phyloP scores from a whole-genome alignment of 2,329 filamentous ascomycete genomes.

The Drechslerella coelobrocha region DNA sequence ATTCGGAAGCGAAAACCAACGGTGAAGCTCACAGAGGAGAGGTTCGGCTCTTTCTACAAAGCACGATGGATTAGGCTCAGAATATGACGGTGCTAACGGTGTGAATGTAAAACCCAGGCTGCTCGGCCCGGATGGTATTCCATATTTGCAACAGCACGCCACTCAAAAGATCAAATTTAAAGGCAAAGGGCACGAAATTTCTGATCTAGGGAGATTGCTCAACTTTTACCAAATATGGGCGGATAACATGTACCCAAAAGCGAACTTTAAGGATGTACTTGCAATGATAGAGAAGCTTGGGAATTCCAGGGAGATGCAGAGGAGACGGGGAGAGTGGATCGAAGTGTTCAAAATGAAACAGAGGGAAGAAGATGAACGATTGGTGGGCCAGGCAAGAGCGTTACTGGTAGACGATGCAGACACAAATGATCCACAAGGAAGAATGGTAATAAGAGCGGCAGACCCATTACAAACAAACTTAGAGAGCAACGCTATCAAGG shows the following conservation, averaged over 20 bases:
- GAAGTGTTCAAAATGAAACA: conserved; percentile 51
- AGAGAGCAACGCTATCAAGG: conserved; percentile 47
- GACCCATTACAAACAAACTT: conserved; percentile 56
- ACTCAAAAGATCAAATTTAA: conserved; percentile 77
- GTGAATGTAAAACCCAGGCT: conserved; percentile 64
- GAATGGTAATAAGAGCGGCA: conserved; percentile 58
- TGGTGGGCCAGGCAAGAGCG: conserved; percentile 27
- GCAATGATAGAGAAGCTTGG: conserved; percentile 91
- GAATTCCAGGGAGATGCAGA: conserved; percentile 73
- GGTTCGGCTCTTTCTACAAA: conserved; percentile 60
- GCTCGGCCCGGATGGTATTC: conserved; percentile 82
- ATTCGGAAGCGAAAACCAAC: conserved; percentile 78
- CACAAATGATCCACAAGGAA: conserved; percentile 46
- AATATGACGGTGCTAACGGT: neutral
- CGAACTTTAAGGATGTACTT: conserved; percentile 88
- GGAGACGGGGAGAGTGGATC: conserved; percentile 52
- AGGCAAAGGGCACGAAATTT: conserved; percentile 90
- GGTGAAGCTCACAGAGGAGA: conserved; percentile 84
- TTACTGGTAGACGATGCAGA: conserved; percentile 50
- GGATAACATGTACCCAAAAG: conserved; percentile 92
- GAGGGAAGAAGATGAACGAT: conserved; percentile 56
- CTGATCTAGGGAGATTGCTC: conserved; percentile 77
- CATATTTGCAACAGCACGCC: conserved; percentile 75
- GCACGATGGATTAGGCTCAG: neutral
- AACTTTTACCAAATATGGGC: conserved; percentile 97